Evolutionary conservation across 202 grass and related monocot species (phyloP).

Genomic region (Digitaria exilis): DNA sequence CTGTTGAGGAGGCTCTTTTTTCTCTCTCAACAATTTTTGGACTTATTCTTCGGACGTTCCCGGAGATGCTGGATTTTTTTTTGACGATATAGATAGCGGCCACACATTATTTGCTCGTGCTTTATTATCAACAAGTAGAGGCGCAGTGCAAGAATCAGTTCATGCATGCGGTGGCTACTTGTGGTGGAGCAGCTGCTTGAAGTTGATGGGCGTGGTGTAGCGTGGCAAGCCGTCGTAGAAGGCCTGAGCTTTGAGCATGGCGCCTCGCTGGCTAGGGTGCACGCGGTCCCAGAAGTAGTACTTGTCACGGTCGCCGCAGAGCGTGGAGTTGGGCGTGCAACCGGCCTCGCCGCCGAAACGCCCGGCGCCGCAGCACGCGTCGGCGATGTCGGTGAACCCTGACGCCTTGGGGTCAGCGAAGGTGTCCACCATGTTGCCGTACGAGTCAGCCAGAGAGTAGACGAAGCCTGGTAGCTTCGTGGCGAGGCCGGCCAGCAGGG

Average conservation of each 20-base stretch:
- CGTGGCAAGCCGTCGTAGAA: neutral
- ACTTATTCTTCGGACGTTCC: too few species aligned
- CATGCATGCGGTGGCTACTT: too few species aligned
- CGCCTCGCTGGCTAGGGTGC: slow-evolving; percentile 13
- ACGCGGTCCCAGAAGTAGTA: slow-evolving; percentile 23
- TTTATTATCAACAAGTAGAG: too few species aligned
- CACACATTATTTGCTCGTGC: too few species aligned
- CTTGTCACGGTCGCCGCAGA: neutral
- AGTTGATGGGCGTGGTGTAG: too few species aligned
- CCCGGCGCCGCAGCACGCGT: slow-evolving; percentile 39
- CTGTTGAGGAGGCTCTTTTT: too few species aligned
- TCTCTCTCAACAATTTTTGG: too few species aligned
- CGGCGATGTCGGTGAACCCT: neutral
- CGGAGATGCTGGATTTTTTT: too few species aligned
- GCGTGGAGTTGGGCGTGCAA: neutral
- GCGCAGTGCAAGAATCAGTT: too few species aligned
- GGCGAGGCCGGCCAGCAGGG: neutral
- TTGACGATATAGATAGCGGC: too few species aligned
- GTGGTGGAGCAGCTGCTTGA: slow-evolving; percentile 13
- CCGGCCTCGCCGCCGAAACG: neutral
- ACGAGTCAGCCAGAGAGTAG: slow-evolving; percentile 39
- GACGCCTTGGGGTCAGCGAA: neutral
- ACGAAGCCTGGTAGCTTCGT: neutral
- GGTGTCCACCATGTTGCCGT: neutral
- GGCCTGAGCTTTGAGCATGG: neutral